Evolutionary conservation across 1,284 basidiomycete genomes (phyloP).

Genomic region (Trichosporon coremiiforme): DNA sequence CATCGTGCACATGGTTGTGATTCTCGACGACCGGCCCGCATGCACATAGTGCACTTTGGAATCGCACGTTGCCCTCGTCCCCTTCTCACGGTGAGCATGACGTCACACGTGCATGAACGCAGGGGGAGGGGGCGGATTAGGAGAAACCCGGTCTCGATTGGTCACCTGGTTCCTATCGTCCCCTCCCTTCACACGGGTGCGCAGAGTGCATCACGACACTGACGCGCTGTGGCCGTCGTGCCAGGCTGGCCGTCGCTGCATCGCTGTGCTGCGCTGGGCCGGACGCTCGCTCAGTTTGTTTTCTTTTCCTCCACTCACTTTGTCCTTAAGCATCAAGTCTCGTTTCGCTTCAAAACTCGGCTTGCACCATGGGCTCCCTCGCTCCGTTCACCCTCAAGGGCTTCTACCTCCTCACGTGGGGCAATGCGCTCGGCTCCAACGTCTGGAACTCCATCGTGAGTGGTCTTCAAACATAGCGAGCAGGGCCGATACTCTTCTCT

Average conservation of each 20-base stretch:
- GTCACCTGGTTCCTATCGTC: conserved; percentile 1
- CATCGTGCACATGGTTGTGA: not conserved
- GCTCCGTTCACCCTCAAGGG: conserved; percentile 55
- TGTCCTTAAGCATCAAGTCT: not conserved
- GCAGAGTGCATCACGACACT: not conserved
- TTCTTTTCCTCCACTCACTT: not conserved
- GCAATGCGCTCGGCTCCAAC: conserved; percentile 53
- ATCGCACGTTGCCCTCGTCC: conserved; percentile 7
- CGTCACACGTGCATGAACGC: conserved; percentile 6
- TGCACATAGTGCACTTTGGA: not conserved
- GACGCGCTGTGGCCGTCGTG: not conserved
- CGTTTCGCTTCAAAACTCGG: not conserved
- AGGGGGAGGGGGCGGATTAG: not conserved
- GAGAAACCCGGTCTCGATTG: not conserved
- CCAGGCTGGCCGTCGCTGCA: not conserved
- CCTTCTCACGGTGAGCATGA: not conserved
- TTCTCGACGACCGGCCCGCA: no score
- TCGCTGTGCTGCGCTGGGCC: not conserved
- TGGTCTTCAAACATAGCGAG: conserved; percentile 6
- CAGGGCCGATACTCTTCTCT: no score
- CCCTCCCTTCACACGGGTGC: not conserved
- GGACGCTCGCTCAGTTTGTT: not conserved
- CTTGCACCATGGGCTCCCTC: conserved; percentile 30
- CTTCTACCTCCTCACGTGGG: conserved; percentile 57
- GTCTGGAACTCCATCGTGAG: conserved; percentile 52